Conservation (phyloP, 1,139 yeast genomes). For the Nakaseomyces kungkrabaensis region DNA sequence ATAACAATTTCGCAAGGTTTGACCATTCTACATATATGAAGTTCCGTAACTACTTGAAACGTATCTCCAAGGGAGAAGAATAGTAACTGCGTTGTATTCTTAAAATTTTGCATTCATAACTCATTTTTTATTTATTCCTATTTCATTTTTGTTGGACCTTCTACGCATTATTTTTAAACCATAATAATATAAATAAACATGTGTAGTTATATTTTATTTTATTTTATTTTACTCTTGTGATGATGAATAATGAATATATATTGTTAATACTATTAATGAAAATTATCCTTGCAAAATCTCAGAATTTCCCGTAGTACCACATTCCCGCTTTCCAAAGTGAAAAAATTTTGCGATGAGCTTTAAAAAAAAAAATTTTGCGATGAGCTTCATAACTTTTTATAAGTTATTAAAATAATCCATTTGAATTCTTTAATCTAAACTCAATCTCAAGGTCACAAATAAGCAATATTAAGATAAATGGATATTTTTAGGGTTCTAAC, state of each 20-base stretch:
- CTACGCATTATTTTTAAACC: too few relatives aligned
- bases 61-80: background rate
- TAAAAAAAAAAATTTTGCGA: background rate
- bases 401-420: too few relatives aligned
- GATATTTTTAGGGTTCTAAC: conserved; percentile 80
- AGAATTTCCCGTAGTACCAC: too few relatives aligned
- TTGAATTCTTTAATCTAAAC: too few relatives aligned
- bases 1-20: conserved; percentile 52
- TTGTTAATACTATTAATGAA: too few relatives aligned
- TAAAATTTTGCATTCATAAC: background rate
- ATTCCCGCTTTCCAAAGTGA: too few relatives aligned
- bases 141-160: too few relatives aligned
- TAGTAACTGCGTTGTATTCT: background rate
- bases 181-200: too few relatives aligned
- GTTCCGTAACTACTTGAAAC: conserved; percentile 36
- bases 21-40: conserved; percentile 42
- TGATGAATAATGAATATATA: too few relatives aligned
- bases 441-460: background rate
- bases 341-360: conserved; percentile 3
- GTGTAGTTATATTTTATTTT: too few relatives aligned
- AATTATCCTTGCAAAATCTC: too few relatives aligned
- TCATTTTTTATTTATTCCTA: background rate
- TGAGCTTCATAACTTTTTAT: background rate
- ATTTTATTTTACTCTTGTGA: too few relatives aligned
- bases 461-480: conserved; percentile 36